These are phyloP conservation scores for Globisporangium lucens DNA, from an alignment of 352 stramenopile species.

Conservation along the genomic window DNA sequence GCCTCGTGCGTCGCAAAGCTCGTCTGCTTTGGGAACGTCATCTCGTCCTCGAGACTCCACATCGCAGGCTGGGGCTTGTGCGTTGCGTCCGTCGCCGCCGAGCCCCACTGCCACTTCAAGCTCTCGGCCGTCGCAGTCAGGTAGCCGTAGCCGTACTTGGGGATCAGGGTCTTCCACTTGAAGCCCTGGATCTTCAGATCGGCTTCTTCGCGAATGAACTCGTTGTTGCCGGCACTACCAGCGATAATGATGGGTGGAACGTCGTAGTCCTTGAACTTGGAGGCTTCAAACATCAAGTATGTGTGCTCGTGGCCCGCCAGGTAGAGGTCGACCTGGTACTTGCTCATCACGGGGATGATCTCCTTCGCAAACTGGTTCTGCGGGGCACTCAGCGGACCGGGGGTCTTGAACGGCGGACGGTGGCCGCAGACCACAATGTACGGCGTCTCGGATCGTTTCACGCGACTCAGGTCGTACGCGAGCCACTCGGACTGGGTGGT, in stretches of 20 bases:
- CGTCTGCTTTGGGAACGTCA: conserved; percentile 41
- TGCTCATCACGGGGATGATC: conserved; percentile 67
- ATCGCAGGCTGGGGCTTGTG: conserved; percentile 38
- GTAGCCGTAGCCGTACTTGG: conserved; percentile 76
- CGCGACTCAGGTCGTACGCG: conserved; percentile 64
- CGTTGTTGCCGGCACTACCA: conserved; percentile 71
- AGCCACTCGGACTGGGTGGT: conserved; percentile 53
- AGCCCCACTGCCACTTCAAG: conserved; percentile 63
- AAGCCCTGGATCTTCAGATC: conserved; percentile 58
- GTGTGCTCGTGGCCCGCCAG: conserved; percentile 70
- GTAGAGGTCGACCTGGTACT: conserved; percentile 74
- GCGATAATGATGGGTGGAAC: conserved; percentile 74
- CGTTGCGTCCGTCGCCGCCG: conserved; percentile 39
- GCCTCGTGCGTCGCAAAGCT: conserved; percentile 22
- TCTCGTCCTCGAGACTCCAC: conserved; percentile 44
- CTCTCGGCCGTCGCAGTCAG: conserved; percentile 51
- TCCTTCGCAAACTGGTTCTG: conserved; percentile 62
- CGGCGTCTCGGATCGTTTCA: conserved; percentile 53
- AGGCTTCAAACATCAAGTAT: conserved; percentile 63
- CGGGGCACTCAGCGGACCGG: conserved; percentile 28
- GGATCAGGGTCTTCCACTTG: conserved; percentile 55
- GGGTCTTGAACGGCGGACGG: conserved; percentile 69
- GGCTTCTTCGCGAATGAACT: conserved; percentile 52
- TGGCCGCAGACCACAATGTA: conserved; percentile 77
- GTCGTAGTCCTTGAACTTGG: conserved; percentile 40